Conservation (phyloP, 305 asterid species). For the Withania somnifera region DNA sequence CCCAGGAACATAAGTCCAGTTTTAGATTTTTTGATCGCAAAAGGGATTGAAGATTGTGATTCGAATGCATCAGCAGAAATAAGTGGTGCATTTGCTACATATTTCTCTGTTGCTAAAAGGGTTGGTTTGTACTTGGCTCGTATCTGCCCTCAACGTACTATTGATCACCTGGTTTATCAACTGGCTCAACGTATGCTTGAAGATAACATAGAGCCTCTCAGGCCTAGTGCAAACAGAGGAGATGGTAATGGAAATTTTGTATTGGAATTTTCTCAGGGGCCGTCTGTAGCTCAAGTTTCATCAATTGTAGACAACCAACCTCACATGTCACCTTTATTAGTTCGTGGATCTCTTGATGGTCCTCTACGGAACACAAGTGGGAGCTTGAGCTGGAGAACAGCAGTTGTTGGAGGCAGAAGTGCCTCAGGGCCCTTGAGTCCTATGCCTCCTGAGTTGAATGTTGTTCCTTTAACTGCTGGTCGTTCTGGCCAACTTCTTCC, state of each 20-base stretch:
- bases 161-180: constrained; percentile 98
- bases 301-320: constrained; percentile 82
- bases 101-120: constrained; percentile 96
- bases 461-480: constrained; percentile 76
- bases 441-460: constrained; percentile 85
- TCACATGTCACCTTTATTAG: constrained; percentile 98
- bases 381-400: constrained; percentile 98
- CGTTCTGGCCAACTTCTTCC: constrained; percentile 99
- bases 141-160: constrained; percentile 95
- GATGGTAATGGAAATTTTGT: constrained; percentile 60
- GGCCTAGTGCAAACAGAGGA: constrained; percentile 60
- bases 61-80: constrained; percentile 99
- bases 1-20: constrained; percentile 95
- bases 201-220: constrained; percentile 71
- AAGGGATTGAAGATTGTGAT: constrained; percentile 99
- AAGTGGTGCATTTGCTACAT: constrained; percentile 99
- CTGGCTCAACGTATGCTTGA: constrained; percentile 99
- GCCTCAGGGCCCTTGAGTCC: constrained; percentile 97
- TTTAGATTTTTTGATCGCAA: constrained; percentile 88
- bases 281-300: constrained; percentile 68
- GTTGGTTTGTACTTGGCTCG: constrained; percentile 95
- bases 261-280: constrained; percentile 92
- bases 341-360: constrained; percentile 95
- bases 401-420: constrained; percentile 93
- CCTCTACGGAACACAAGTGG: constrained; percentile 96